A percentile compares a stretch with the other conserved stretches of the same genome.
Conservation (phyloP, 106 monocot species). For the Dactylorhiza incarnata region DNA sequence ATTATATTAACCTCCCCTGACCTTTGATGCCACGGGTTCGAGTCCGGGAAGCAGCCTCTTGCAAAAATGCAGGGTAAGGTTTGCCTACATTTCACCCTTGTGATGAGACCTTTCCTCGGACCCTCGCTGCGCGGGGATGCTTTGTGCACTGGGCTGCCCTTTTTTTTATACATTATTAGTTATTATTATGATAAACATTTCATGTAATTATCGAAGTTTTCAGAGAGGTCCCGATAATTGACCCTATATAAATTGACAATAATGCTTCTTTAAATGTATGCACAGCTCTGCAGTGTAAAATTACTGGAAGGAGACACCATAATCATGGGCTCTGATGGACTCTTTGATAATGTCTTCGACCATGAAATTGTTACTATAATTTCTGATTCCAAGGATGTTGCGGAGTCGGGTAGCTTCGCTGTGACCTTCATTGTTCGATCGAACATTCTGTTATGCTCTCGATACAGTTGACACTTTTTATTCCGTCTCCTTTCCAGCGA, state of each 20-base stretch:
- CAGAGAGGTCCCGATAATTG: too few relatives aligned
- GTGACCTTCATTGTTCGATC: not conserved
- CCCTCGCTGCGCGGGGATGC: too few relatives aligned
- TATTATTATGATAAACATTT: too few relatives aligned
- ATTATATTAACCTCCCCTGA: too few relatives aligned
- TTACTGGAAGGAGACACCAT: conserved; percentile 63
- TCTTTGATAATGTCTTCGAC: conserved; percentile 88
- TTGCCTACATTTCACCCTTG: too few relatives aligned
- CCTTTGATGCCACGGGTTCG: too few relatives aligned
- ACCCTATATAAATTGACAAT: not conserved
- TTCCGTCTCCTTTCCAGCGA: conserved; percentile 45
- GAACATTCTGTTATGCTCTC: not conserved
- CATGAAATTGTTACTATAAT: conserved; percentile 59
- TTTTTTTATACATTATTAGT: too few relatives aligned
- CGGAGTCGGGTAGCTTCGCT: conserved; percentile 43
- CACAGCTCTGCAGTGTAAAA: conserved; percentile 58
- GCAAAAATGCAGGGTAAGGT: too few relatives aligned
- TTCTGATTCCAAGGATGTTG: conserved; percentile 32
- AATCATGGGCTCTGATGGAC: conserved; percentile 89
- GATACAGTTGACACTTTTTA: not conserved
- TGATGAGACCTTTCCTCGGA: too few relatives aligned
- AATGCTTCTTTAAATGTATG: not conserved
- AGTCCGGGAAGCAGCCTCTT: too few relatives aligned
- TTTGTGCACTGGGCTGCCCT: too few relatives aligned
- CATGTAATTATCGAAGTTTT: too few relatives aligned